Base-by-base conservation (phyloP, 108 stramenopile species). In the Heterococcus sp. region DNA sequence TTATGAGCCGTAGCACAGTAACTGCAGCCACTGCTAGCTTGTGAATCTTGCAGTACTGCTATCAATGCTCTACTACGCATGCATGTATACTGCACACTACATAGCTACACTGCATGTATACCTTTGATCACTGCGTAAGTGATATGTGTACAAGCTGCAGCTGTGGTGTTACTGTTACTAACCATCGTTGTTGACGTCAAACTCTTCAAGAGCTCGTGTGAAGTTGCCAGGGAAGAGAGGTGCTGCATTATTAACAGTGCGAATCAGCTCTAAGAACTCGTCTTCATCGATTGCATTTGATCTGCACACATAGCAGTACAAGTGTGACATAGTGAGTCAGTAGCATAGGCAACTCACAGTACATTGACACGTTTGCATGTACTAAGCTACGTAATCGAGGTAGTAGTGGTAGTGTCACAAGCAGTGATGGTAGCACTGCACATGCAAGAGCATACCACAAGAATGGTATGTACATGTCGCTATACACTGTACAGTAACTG, bases 151-250 rank as follows among this genome's bases (percentile, higher is more conserved):
- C 14, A 21, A 58, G 46, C 21, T 58, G 14, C 8, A 58, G 21
- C 46, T 58, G 46, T 58, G 21, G 46, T 21, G 8, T 58, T n/a
- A n/a, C n/a, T n/a, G n/a, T n/a, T n/a, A n/a, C n/a, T n/a, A n/a
- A 21, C 46, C 46, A 58, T 58, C 46, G 8, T 58, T 58, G 46
- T 58, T n/a, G 66, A 67, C 73, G 78, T 90, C 89, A 46, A 90
- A 90, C 21, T 88, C 75, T 35, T 83, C 30, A 34, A 90, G 71
- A 2, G 88, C 89, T 33, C 75, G 65, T n/a, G 35, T 66, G 37
- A 90, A 86, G 37, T 89, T 90, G 33, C 87, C 88, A 2, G 88
- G 87, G 78, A 89, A 90, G 40, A 87, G 35, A 37, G 89, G 87
- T 2, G 81, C 30, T 32, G 87, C 87, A 58, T 89, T 90, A 76